Base-by-base conservation (phyloP, 352 stramenopile genomes). In the Phytopythium ostracodes region DNA sequence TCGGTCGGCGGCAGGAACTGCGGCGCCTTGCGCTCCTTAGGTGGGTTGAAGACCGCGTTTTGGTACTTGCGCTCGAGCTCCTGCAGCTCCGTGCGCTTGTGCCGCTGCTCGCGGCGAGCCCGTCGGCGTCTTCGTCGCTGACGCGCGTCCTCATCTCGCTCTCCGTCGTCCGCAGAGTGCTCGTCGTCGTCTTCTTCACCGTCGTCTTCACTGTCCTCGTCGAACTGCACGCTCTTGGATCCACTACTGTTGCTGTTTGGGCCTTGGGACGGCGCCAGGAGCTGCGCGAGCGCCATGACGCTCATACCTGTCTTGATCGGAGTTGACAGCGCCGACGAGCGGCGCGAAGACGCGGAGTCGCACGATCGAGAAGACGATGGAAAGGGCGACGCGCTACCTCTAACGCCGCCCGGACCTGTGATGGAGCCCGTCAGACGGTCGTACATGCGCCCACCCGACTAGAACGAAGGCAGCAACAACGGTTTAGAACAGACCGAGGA, bases 381-480 rank as follows among this genome's bases (percentile, higher is more conserved):
- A 15, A 15, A 31, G 2, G 52, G 36, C 11, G 29, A 29, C 10
- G 51, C 35, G 31, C 7, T 31, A 17, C 11, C 18, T 15, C 61
- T 68, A 17, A 55, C 55, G 12, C n/a, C 49, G 61, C 59, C 20
- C 67, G 66, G 22, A 56, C 59, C 47, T 7, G 22, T 57, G 54
- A 77, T 29, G 20, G 49, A 63, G 64, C 74, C 79, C 31, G 77
- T 88, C 11, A 85, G 46, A 6, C 83, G 81, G 33, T 91, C 71
- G 57, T 89, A 94, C 77, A 91, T 84, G 15, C 82, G 76, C 2
- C 82, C 75, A 0, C 82, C 84, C 8, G 84, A 92, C 79, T 91
- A 62, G 10, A 68, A 56, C 15, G 25, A 20, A 7, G 35, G 50
- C 44, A 31, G 4, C 17, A 31, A 18, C n/a, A 33, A 29, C 15